phyloP scores from a whole-genome alignment of 1,139 yeast species.

The Geotrichum phurueaensis region DNA sequence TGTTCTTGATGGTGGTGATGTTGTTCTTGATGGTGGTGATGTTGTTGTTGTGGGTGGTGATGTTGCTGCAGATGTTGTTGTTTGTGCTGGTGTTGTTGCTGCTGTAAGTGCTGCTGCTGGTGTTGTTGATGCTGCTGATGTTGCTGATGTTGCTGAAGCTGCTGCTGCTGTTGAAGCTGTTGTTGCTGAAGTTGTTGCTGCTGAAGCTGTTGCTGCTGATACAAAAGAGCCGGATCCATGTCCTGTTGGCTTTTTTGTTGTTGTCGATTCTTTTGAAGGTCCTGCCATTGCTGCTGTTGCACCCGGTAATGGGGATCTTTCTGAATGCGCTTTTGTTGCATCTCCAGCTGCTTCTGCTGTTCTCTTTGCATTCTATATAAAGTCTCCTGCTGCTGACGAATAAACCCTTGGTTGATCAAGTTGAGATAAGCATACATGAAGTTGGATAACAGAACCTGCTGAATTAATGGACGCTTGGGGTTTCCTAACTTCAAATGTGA shows the following conservation, averaged over 20 bases:
- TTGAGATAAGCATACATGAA: constrained; percentile 97
- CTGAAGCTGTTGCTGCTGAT: constrained; percentile 7
- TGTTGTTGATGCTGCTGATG: constrained; percentile 22
- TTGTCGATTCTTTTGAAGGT: constrained; percentile 9
- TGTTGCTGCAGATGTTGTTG: constrained; percentile 10
- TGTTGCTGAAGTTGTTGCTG: constrained; percentile 2
- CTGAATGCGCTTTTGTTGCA: constrained; percentile 16
- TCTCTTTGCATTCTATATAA: constrained; percentile 17
- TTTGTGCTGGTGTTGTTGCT: constrained; percentile 4
- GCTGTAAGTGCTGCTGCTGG: constrained; percentile 9
- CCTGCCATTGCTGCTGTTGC: constrained; percentile 12
- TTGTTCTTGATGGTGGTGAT: constrained; percentile 10
- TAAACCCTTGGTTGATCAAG: constrained; percentile 69
- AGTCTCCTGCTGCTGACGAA: constrained; percentile 31
- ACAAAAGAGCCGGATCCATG: background rate
- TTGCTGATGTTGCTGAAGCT: constrained; percentile 16
- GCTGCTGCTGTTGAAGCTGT: constrained; percentile 14
- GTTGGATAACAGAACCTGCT: constrained; percentile 85
- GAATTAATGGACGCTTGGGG: constrained; percentile 82
- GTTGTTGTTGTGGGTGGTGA: constrained; percentile 14
- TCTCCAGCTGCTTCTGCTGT: constrained; percentile 25
- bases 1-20: constrained; percentile 4
- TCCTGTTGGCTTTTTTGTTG: background rate
- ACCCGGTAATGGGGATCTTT: constrained; percentile 10
- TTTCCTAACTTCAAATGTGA: constrained; percentile 91